Percentiles rank a stretch among this genome's conserved stretches.
Conservation (phyloP, 345 rosid species). For the Camelina neglecta region DNA sequence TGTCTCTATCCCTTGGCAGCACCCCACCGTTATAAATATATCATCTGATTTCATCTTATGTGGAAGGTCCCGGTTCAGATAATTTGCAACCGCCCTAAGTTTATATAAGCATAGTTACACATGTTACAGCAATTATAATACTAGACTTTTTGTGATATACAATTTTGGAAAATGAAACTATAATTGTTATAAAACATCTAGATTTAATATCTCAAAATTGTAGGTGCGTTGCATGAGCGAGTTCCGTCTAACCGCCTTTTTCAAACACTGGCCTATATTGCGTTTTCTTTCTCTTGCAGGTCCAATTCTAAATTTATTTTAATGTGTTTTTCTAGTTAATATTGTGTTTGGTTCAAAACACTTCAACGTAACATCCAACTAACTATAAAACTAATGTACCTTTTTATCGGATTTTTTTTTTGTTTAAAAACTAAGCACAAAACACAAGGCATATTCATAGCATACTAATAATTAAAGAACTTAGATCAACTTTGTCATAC, state of each 20-base stretch:
- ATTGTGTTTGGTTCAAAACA: background rate
- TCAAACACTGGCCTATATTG: too few relatives aligned
- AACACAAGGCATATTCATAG: too few relatives aligned
- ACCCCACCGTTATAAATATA: conserved; percentile 57
- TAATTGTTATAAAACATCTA: background rate
- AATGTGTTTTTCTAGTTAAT: too few relatives aligned
- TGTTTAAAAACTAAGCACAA: background rate
- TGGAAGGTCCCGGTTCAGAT: conserved; percentile 52
- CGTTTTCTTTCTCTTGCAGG: background rate
- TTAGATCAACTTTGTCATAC: background rate
- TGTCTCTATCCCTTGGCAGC: conserved; percentile 61
- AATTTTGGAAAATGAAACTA: background rate
- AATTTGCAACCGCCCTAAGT: conserved; percentile 55
- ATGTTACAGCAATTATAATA: background rate
- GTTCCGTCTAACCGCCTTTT: too few relatives aligned
- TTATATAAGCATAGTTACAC: background rate
- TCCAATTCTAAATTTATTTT: background rate
- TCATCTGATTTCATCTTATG: conserved; percentile 53
- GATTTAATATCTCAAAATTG: background rate
- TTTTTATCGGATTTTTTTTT: too few relatives aligned
- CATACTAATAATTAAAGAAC: background rate
- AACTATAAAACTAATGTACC: too few relatives aligned
- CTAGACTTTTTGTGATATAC: background rate
- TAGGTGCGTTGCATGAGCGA: background rate
- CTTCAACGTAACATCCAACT: background rate